Conservation (phyloP, 2,329 filamentous ascomycete genomes). For the Penicillium sp. region DNA sequence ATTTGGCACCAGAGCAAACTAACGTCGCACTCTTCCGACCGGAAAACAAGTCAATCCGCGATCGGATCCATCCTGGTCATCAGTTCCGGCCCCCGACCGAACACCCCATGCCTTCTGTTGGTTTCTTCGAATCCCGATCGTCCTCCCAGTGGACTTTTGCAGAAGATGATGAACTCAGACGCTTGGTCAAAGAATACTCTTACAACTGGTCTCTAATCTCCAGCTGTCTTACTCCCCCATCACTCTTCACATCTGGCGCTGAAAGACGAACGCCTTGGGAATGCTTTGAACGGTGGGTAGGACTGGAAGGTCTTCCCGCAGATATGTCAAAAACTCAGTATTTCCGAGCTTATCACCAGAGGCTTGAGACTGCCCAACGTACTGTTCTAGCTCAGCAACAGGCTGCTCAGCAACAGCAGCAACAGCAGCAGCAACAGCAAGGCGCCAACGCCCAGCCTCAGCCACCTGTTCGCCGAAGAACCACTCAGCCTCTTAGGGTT, state of each 20-base stretch:
- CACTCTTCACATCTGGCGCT: conserved; percentile 76
- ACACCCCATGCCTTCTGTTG: conserved; percentile 82
- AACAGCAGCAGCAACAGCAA: conserved; percentile 54
- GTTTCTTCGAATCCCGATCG: conserved; percentile 82
- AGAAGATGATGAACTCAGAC: conserved; percentile 86
- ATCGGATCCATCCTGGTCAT: conserved; percentile 85
- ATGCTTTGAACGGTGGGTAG: conserved; percentile 96
- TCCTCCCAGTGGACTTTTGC: conserved; percentile 88
- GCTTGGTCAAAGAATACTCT: conserved; percentile 83
- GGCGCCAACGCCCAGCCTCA: conserved; percentile 53
- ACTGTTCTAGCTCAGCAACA: conserved; percentile 59
- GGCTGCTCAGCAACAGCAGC: conserved; percentile 48
- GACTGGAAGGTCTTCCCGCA: conserved; percentile 81
- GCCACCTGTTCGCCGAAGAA: conserved; percentile 64
- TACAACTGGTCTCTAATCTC: conserved; percentile 98
- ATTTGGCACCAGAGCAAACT: conserved; percentile 66
- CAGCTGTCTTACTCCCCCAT: conserved; percentile 70
- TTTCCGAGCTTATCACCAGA: conserved; percentile 72
- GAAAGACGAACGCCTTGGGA: conserved; percentile 96
- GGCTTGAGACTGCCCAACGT: conserved; percentile 63
- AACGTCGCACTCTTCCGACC: conserved; percentile 85
- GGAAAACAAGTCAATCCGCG: conserved; percentile 84
- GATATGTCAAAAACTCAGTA: conserved; percentile 97
- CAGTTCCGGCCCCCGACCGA: conserved; percentile 92
- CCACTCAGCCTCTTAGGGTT: conserved; percentile 74